These are phyloP conservation scores for Perkinsus olseni DNA, from an alignment of 169 alveolate species.

Conservation along the genomic window DNA sequence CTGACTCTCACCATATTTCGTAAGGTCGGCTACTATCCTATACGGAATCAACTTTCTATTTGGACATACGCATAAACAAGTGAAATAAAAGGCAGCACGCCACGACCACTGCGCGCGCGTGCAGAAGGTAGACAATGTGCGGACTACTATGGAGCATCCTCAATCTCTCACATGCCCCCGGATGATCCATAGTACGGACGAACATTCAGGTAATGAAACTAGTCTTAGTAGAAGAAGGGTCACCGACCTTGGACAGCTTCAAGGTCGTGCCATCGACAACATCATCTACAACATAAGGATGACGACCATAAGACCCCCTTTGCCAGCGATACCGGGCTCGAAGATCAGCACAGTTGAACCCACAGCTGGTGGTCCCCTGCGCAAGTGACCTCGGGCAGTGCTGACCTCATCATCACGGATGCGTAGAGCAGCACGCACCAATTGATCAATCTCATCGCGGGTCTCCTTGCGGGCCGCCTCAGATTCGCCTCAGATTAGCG, in stretches of 20 bases:
- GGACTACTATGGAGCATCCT: background rate
- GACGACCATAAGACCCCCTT: background rate
- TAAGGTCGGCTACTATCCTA: background rate
- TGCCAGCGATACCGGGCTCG: background rate
- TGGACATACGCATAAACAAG: background rate
- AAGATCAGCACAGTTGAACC: background rate
- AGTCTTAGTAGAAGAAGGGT: background rate
- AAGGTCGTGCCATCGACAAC: background rate
- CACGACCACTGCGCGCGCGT: background rate
- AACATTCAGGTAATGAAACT: background rate
- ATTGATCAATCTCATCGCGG: background rate
- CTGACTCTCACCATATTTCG: background rate
- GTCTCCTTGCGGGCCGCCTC: background rate
- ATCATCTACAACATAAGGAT: background rate
- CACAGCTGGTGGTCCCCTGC: background rate
- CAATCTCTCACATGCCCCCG: background rate
- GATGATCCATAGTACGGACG: background rate
- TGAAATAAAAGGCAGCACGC: background rate
- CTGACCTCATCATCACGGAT: background rate
- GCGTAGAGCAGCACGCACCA: background rate
- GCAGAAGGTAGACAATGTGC: background rate
- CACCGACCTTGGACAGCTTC: background rate
- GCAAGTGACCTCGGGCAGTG: background rate
- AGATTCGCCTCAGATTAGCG: background rate
- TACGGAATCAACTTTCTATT: background rate